phyloP scores from a whole-genome alignment of 1,284 basidiomycete species.

The Pyrrhoderma noxium region DNA sequence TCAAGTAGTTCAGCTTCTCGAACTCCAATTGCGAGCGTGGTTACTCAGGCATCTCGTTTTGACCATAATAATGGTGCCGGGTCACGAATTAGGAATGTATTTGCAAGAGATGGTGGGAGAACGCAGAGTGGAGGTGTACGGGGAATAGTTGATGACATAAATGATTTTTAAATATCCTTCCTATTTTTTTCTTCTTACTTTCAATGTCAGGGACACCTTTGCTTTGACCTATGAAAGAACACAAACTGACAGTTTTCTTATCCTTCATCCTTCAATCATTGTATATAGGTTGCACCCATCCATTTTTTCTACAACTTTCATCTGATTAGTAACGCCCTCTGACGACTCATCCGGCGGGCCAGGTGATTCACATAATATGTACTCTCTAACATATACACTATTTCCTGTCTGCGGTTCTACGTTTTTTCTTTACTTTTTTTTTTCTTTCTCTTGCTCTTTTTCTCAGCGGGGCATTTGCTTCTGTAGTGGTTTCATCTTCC shows the following conservation, averaged over 20 bases:
- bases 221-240: not conserved
- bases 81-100: conserved; percentile 53
- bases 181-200: not conserved
- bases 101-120: conserved; percentile 68
- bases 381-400: not conserved
- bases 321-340: not conserved
- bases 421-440: not conserved
- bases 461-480: too few relatives aligned
- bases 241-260: too few relatives aligned
- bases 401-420: not conserved
- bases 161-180: conserved; percentile 25
- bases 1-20: conserved; percentile 1
- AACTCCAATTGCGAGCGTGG: conserved; percentile 15
- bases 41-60: conserved; percentile 1
- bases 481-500: not conserved
- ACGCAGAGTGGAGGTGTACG: conserved; percentile 77
- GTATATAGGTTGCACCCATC: too few relatives aligned
- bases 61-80: conserved; percentile 22
- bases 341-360: not conserved
- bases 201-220: not conserved
- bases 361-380: not conserved
- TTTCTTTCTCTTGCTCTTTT: not conserved
- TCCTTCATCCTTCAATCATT: too few relatives aligned
- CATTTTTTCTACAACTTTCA: not conserved
- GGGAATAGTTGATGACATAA: conserved; percentile 44